These are phyloP conservation scores for Bolboschoenoplectus hybrid DNA, from an alignment of 202 grass and related monocot genomes.

Conservation along the genomic window DNA sequence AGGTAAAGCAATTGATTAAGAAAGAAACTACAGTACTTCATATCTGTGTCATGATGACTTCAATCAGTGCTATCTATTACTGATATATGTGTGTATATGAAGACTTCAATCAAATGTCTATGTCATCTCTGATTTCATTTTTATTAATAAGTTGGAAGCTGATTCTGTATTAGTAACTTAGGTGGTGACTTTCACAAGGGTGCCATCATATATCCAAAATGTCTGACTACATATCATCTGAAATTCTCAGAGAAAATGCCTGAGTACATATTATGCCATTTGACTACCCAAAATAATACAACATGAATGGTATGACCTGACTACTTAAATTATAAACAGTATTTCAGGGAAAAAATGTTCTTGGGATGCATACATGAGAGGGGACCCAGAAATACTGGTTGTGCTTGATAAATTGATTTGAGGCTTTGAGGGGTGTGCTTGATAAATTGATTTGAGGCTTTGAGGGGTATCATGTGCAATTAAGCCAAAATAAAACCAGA, in stretches of 20 bases:
- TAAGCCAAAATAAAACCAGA: conserved; percentile 4
- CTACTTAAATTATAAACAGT: neutral
- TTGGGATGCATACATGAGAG: neutral
- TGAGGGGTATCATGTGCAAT: neutral
- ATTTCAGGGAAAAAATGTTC: neutral
- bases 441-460: neutral
- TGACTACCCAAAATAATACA: neutral
- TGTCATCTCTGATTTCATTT: no score
- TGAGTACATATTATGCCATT: neutral
- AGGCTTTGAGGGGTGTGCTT: neutral
- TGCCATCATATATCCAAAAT: neutral
- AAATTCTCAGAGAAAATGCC: neutral
- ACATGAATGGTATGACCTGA: neutral
- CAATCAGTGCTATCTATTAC: no score
- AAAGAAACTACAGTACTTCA: no score
- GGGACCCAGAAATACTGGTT: neutral
- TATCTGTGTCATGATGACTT: no score
- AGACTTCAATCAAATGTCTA: no score
- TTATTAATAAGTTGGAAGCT: neutral
- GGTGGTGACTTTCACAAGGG: neutral
- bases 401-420: neutral
- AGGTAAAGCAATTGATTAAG: no score
- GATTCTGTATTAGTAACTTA: neutral
- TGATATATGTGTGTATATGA: no score
- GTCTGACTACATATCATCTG: neutral